These are phyloP conservation scores for Chernovozyma aurita DNA, from an alignment of 1,139 yeast genomes.

Conservation along the genomic window DNA sequence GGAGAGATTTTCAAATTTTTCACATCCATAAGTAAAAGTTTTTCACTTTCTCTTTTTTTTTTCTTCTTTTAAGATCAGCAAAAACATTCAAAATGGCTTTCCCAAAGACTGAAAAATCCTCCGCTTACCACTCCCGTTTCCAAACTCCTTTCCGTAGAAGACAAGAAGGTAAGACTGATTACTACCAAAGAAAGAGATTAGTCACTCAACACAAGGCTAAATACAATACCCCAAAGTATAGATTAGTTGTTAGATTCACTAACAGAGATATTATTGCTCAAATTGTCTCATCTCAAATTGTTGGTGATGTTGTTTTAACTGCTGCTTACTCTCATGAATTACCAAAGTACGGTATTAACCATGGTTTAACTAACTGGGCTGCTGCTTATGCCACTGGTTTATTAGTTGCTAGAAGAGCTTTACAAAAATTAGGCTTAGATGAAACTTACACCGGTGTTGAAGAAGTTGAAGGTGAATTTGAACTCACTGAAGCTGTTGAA, in stretches of 20 bases:
- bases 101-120: slow-evolving; percentile 66
- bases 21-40: neutral
- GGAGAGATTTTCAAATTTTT: neutral
- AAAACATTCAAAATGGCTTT: slow-evolving; percentile 60
- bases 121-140: slow-evolving; percentile 99
- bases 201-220: slow-evolving; percentile 99
- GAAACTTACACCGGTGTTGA: slow-evolving; percentile 98
- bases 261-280: slow-evolving; percentile 99
- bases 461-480: slow-evolving; percentile 99
- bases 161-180: slow-evolving; percentile 99
- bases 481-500: slow-evolving; percentile 98
- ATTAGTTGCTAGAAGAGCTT: slow-evolving; percentile 98
- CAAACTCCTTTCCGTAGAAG: slow-evolving; percentile 99
- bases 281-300: slow-evolving; percentile 91
- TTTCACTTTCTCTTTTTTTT: slow-evolving; percentile 1
- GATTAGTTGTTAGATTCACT: slow-evolving; percentile 99
- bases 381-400: slow-evolving; percentile 99
- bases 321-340: slow-evolving; percentile 99
- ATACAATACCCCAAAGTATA: slow-evolving; percentile 99
- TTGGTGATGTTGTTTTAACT: slow-evolving; percentile 93
- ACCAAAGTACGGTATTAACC: slow-evolving; percentile 95
- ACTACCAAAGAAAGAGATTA: slow-evolving; percentile 99
- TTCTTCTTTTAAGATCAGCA: neutral
- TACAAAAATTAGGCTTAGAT: slow-evolving; percentile 96
- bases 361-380: slow-evolving; percentile 99